phyloP scores from a whole-genome alignment of 805 yeast species.

The Metschnikowia kunwiensis region DNA sequence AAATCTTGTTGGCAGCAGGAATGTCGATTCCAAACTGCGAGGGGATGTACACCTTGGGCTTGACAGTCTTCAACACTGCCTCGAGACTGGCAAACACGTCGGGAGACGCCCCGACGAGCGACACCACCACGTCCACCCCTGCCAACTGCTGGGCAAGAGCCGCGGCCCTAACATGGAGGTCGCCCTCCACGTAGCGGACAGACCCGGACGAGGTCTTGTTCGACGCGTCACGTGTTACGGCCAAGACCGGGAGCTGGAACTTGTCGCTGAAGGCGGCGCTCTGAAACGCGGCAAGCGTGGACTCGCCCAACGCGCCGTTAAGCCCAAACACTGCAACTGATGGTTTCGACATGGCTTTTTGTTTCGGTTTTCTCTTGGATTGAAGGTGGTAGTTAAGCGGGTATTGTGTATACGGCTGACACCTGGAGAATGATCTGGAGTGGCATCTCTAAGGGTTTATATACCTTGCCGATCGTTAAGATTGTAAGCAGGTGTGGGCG shows the following conservation, averaged over 20 bases:
- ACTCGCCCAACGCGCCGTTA: conserved; percentile 51
- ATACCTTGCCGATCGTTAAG: too few species aligned
- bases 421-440: too few species aligned
- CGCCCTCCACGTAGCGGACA: conserved; percentile 39
- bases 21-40: conserved; percentile 42
- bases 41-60: conserved; percentile 43
- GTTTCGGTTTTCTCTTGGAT: too few species aligned
- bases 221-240: conserved; percentile 45
- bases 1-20: conserved; percentile 20
- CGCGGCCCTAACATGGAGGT: conserved; percentile 22
- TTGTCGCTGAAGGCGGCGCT: conserved; percentile 42
- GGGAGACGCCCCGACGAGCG: conserved; percentile 37
- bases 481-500: too few species aligned
- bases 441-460: too few species aligned
- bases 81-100: conserved; percentile 33
- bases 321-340: conserved; percentile 52
- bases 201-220: conserved; percentile 30
- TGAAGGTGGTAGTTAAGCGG: too few species aligned
- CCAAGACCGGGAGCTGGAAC: conserved; percentile 47
- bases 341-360: conserved; percentile 22
- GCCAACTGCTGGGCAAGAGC: conserved; percentile 32
- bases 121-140: conserved; percentile 51
- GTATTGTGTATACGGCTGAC: too few species aligned
- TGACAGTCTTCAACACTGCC: conserved; percentile 35
- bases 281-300: conserved; percentile 44